Evolutionary conservation across 345 rosid species (phyloP).

Genomic region (Lumnitzera littorea): DNA sequence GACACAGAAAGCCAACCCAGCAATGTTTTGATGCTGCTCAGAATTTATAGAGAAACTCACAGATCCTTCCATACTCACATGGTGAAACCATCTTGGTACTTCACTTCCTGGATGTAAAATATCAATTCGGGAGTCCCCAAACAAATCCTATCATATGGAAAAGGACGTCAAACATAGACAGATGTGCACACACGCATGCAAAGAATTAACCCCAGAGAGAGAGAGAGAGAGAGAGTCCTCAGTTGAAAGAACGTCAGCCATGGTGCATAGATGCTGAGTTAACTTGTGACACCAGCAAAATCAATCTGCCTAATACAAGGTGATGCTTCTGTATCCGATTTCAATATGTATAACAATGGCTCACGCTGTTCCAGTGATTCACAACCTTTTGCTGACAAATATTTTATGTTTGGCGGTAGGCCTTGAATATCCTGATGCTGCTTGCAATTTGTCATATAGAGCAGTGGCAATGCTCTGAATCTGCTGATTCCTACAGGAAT

Average conservation of each 20-base stretch:
- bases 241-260: no score
- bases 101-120: conserved; percentile 9
- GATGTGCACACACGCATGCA: background rate
- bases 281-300: background rate
- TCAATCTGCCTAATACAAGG: background rate
- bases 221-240: no score
- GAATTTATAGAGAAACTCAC: background rate
- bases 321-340: background rate
- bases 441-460: background rate
- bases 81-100: conserved; percentile 6
- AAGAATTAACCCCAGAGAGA: background rate
- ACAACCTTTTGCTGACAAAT: background rate
- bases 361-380: background rate
- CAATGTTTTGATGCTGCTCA: background rate
- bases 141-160: background rate
- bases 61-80: background rate
- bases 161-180: background rate
- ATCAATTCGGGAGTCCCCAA: conserved; percentile 6
- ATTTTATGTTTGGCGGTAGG: background rate
- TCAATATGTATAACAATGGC: background rate
- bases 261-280: background rate
- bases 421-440: background rate
- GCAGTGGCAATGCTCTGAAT: background rate
- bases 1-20: background rate
- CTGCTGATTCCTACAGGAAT: background rate